Base-by-base conservation (phyloP, 805 yeast species). In the Komagataella pastoris region DNA sequence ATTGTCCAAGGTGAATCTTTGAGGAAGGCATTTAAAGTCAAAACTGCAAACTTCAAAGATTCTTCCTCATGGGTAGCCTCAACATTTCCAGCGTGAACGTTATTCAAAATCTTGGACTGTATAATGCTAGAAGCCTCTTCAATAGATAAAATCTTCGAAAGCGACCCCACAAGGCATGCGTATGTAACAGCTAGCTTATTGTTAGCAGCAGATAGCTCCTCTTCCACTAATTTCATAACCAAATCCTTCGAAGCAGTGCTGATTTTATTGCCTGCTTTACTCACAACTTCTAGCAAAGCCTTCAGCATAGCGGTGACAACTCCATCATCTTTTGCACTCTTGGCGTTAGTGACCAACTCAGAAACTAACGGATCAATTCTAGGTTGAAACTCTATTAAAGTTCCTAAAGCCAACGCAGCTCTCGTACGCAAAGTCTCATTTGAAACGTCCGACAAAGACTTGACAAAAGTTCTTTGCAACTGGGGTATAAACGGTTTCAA, bases 401-500 rank as follows among this genome's bases (percentile, higher is more conserved):
- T 80, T 50, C 97, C 96, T 58, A 93, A 71, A 0, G 97, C 97
- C 56, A 75, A 77, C 24, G 96, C 97, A 12, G 99, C 96, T 55
- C 95, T 79, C 6, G 80, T 66, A 57, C 98, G 77, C 60, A 93
- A 72, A 7, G 76, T 67, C 50, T 85, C 95, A 59, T 83, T 85
- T 2, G 77, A 61, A 1, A 85, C 73, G 68, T 93, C 99, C 50
- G 88, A 77, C 57, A 93, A 72, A 2, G 96, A 86, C 64, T 95
- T 85, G 46, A 91, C 96, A 70, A 93, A 93, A 1, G 99, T 93
- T 64, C 99, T 79, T 70, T 93, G 99, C 58, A 93, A 75, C 71
- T 93, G 99, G 7, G 99, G 99, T 67, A 93, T 80, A 65, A 93
- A 93, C 14, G 99, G 99, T 61, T 91, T 80, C 66, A 93, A 75